Base-by-base conservation (phyloP, 345 rosid species). In the Excoecaria agallocha region DNA sequence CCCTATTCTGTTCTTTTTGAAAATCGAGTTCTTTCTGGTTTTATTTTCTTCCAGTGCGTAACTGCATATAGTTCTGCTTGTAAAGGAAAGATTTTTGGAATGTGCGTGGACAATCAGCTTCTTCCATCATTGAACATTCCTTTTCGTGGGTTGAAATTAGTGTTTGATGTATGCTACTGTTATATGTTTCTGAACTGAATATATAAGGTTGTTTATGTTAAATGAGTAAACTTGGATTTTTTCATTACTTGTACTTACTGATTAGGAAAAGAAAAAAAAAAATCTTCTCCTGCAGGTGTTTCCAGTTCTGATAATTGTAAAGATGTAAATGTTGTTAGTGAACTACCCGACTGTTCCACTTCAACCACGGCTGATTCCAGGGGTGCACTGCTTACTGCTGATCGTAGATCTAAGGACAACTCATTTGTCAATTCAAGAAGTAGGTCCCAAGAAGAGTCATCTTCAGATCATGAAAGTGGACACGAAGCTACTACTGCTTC, bases 261-360 rank as follows among this genome's bases (percentile, higher is more conserved):
- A 30, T 39, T 58, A 37, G 57, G 13, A 19, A 20, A 8, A 11
- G 35, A 19, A 43, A 22, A 58, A 19, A n/a, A n/a, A 52, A 39
- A 10, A 58, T 69, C 30, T 30, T 30, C 68, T 72, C 77, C 20
- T 79, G 74, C 78, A 91, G 97, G 84, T 76, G 78, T 82, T 77
- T 67, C 66, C 67, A 74, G 74, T 74, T 87, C 81, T 60, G 98
- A 91, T 81, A 84, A 83, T 77, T 91, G 86, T 78, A 93, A 89
- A 87, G 95, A 91, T 77, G 98, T 93, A 68, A 93, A 88, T 84
- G 92, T 93, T 76, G 94, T 87, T 72, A 83, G 82, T 76, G 94
- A 82, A 68, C 79, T 87, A 71, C 84, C 83, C 12, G 89, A 86
- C 66, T 84, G 78, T 77, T 86, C 84, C 38, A 75, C 89, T 67